These are phyloP conservation scores for Gamsiella multidivaricata DNA, from an alignment of 192 early-diverging fungal genomes.

Conservation along the genomic window DNA sequence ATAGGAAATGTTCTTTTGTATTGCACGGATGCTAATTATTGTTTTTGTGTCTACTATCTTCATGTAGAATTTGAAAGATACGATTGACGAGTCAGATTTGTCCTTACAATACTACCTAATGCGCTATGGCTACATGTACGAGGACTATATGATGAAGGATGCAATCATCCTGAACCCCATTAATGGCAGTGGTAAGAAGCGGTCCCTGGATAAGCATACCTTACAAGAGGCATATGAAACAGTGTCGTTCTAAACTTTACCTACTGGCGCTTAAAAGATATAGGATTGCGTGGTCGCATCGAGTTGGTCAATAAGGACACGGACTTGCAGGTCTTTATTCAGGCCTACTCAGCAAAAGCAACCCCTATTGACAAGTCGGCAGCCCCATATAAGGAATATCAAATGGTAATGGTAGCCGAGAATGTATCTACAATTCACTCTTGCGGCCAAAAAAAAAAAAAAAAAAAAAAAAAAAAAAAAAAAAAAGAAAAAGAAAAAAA, in stretches of 20 bases:
- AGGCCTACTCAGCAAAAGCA: conserved; percentile 37
- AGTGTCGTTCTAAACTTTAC: background rate
- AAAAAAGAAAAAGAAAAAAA: background rate
- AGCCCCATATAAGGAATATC: conserved; percentile 39
- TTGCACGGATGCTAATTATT: background rate
- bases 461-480: background rate
- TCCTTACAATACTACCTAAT: conserved; percentile 82
- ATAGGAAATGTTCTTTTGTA: background rate
- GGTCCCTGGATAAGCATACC: too few species aligned
- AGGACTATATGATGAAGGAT: conserved; percentile 73
- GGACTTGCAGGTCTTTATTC: conserved; percentile 32
- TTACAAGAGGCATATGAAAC: too few species aligned
- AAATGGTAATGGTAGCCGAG: conserved; percentile 44
- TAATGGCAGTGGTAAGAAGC: conserved; percentile 25
- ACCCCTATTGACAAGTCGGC: conserved; percentile 16
- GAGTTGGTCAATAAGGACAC: conserved; percentile 42
- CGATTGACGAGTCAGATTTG: conserved; percentile 86
- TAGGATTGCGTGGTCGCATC: conserved; percentile 43
- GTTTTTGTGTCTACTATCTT: background rate
- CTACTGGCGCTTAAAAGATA: conserved; percentile 17
- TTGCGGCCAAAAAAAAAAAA: too few species aligned
- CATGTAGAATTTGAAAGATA: conserved; percentile 74
- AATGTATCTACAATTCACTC: too few species aligned
- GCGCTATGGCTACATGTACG: conserved; percentile 84
- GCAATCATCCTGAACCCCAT: conserved; percentile 49